Conservation (phyloP, 169 alveolate species). For the Eimeria maxima region DNA sequence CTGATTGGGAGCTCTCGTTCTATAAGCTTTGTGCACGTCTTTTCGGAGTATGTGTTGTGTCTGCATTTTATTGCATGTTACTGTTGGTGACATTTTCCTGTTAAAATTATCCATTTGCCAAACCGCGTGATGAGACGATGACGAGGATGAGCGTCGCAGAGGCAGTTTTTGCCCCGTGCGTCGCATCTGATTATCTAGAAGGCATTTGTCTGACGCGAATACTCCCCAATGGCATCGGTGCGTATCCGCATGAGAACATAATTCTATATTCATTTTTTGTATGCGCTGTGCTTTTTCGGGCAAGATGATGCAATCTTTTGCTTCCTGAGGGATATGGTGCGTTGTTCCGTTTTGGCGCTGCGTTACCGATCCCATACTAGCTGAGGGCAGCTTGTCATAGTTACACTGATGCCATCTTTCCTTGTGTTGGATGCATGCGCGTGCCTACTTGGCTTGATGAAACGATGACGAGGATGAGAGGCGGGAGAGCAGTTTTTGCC, state of each 20-base stretch:
- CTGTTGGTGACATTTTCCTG: neutral
- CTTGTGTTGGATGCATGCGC: neutral
- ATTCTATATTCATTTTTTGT: neutral
- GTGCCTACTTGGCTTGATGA: neutral
- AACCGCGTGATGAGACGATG: constrained; percentile 37
- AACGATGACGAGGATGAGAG: constrained; percentile 62
- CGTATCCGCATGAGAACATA: too few species aligned
- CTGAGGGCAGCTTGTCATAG: constrained; percentile 67
- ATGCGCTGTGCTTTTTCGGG: neutral
- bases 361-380: neutral
- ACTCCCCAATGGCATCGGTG: too few species aligned
- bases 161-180: constrained; percentile 37
- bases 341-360: constrained; percentile 48
- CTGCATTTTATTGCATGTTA: neutral
- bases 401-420: constrained; percentile 44
- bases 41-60: neutral
- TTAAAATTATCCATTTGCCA: neutral
- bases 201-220: constrained; percentile 48
- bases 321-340: neutral
- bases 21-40: neutral
- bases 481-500: constrained; percentile 15
- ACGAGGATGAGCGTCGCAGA: constrained; percentile 48
- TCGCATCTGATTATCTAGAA: neutral
- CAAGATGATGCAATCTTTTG: constrained; percentile 6
- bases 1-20: neutral